These are phyloP conservation scores for Boletus mariae DNA, from an alignment of 1,284 basidiomycete species.

Conservation along the genomic window DNA sequence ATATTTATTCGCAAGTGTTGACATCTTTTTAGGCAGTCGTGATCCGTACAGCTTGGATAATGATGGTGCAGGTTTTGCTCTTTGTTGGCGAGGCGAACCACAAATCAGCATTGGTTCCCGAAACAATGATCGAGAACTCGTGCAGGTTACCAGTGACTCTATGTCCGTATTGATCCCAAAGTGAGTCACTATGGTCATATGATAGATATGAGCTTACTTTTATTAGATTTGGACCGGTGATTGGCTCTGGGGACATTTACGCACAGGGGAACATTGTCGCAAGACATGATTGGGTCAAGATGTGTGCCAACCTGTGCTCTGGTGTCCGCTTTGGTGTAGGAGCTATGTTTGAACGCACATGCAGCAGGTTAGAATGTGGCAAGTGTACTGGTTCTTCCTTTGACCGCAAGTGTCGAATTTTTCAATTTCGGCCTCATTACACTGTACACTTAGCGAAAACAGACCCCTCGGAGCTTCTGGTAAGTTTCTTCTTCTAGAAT, in stretches of 20 bases:
- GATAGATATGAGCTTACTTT: background rate
- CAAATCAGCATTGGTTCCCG: slow-evolving; percentile 70
- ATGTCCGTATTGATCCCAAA: slow-evolving; percentile 83
- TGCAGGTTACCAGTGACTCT: slow-evolving; percentile 82
- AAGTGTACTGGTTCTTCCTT: slow-evolving; percentile 65
- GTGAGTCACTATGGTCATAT: slow-evolving; percentile 37
- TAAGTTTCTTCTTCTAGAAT: slow-evolving; percentile 28
- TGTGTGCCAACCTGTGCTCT: slow-evolving; percentile 82
- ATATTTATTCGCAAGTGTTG: slow-evolving; percentile 11
- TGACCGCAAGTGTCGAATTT: slow-evolving; percentile 78
- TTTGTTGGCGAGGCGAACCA: slow-evolving; percentile 82
- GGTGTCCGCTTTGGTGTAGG: slow-evolving; percentile 93
- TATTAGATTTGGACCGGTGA: slow-evolving; percentile 22
- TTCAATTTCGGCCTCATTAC: slow-evolving; percentile 83
- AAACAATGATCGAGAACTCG: slow-evolving; percentile 75
- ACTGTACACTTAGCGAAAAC: slow-evolving; percentile 66
- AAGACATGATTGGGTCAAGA: slow-evolving; percentile 40
- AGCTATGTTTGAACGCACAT: slow-evolving; percentile 81
- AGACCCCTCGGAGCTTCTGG: slow-evolving; percentile 45
- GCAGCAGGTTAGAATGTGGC: slow-evolving; percentile 63
- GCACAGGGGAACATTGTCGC: slow-evolving; percentile 21
- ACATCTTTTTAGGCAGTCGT: slow-evolving; percentile 59
- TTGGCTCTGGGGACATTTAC: slow-evolving; percentile 9
- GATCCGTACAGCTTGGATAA: slow-evolving; percentile 78
- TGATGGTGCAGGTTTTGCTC: slow-evolving; percentile 85